Base-by-base conservation (phyloP, 73 alveolate species). In the Blepharisma stoltei region DNA sequence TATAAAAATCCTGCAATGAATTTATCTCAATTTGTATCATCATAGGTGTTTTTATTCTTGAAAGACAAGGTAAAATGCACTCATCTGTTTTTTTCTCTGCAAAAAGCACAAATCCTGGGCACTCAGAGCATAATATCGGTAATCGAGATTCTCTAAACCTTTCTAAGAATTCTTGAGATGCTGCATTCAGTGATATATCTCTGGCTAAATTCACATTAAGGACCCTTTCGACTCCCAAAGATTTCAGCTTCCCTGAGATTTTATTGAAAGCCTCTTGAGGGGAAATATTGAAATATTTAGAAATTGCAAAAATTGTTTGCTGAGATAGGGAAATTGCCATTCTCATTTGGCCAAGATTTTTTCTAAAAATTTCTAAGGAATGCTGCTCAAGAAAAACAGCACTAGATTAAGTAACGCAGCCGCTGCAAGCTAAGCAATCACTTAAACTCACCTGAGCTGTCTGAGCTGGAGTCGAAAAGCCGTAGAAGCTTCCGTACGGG, bases 361-460 rank as follows among this genome's bases (percentile, higher is more conserved):
- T 80, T 78, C 77, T 76, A 80, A 89, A 92, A 77, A 90, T 91
- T 45, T 93, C 94, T 6, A 91, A 65, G 50, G 97, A 85, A 49
- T 90, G 95, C 78, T 89, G 81, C 78, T 93, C 83, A 23, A 94
- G 87, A 25, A 96, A 78, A 37, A 96, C 89, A 52, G 99, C 83
- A 83, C 94, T 98, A 23, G 99, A 95, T 25, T 98, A 91, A 18
- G 99, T 96, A 14, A 96, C 95, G 81, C 99, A 96, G 23, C 99
- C 99, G 71, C 95, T 89, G 73, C 96, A 92, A 18, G 98, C 95
- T n/a, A 92, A 85, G 47, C 98, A 92, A 75, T 92, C 98, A 45
- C 89, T 25, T 5, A 92, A 83, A 18, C 91, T 66, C 21, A 92
- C 85, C 46, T 88, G 89, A 0, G 98, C 96, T 55, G 87, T 77